These are phyloP conservation scores for Cruciata laevipes DNA, from an alignment of 257 asterid genomes.

Conservation along the genomic window DNA sequence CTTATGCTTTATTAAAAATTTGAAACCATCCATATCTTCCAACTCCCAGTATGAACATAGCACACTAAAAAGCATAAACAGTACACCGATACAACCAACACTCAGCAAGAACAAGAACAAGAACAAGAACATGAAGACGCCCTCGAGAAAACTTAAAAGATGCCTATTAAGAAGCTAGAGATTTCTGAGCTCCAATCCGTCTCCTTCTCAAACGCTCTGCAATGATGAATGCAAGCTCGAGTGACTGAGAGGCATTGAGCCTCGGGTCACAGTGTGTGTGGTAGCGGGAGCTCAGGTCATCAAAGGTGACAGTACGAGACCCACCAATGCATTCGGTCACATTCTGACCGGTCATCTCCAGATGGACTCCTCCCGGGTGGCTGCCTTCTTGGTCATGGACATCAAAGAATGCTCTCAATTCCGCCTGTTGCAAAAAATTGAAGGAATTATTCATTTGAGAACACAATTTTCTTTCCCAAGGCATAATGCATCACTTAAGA, in stretches of 20 bases:
- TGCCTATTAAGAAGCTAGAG: conserved; percentile 15
- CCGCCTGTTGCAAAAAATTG: conserved; percentile 43
- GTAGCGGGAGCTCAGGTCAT: conserved; percentile 73
- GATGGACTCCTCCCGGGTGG: conserved; percentile 71
- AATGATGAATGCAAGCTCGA: conserved; percentile 65
- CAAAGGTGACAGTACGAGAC: conserved; percentile 65
- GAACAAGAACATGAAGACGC: conserved; percentile 1
- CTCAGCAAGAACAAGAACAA: not conserved
- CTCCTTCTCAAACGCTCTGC: conserved; percentile 73
- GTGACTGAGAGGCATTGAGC: conserved; percentile 75
- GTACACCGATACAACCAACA: conserved; percentile 10
- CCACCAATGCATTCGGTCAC: conserved; percentile 89
- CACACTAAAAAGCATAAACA: not conserved
- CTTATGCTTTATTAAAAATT: conserved; percentile 24
- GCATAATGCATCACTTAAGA: not conserved
- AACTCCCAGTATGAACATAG: conserved; percentile 23
- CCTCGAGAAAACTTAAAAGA: not conserved
- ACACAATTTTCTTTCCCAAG: not conserved
- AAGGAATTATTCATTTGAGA: not conserved
- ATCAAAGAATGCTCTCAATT: conserved; percentile 78
- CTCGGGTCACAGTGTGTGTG: conserved; percentile 84
- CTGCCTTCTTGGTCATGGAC: conserved; percentile 93
- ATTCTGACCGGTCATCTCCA: conserved; percentile 88
- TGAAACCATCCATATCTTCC: conserved; percentile 16
- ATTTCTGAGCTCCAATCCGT: conserved; percentile 41